phyloP scores from a whole-genome alignment of 352 stramenopile species.

The Phytophthora citrophthora region DNA sequence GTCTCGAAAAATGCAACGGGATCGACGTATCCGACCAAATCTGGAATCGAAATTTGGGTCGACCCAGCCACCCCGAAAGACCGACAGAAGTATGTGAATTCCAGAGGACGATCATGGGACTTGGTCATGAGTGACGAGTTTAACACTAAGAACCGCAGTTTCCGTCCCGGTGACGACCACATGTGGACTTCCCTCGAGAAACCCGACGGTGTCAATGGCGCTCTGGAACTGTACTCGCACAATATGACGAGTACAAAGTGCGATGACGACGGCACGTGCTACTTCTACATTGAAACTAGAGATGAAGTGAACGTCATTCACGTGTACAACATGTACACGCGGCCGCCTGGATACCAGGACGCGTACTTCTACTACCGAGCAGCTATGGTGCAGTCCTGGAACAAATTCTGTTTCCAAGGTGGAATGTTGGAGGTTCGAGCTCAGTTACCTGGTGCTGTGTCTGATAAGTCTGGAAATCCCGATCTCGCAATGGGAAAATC shows the following conservation, averaged over 20 bases:
- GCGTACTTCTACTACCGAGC: slow-evolving; percentile 59
- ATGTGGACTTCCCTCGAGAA: slow-evolving; percentile 95
- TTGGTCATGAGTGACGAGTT: slow-evolving; percentile 96
- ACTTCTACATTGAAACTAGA: slow-evolving; percentile 48
- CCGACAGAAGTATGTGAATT: slow-evolving; percentile 44
- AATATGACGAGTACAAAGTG: slow-evolving; percentile 72
- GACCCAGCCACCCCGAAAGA: slow-evolving; percentile 62
- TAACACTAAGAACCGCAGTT: slow-evolving; percentile 88
- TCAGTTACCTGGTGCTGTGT: slow-evolving; percentile 81
- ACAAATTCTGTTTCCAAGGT: slow-evolving; percentile 95
- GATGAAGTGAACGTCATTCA: slow-evolving; percentile 47
- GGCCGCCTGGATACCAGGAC: slow-evolving; percentile 52
- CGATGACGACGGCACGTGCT: slow-evolving; percentile 58
- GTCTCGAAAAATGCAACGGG: slow-evolving; percentile 22
- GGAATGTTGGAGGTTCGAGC: slow-evolving; percentile 93
- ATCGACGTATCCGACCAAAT: slow-evolving; percentile 41
- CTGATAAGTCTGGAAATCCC: slow-evolving; percentile 51
- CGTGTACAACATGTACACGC: slow-evolving; percentile 68
- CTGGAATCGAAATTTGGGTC: slow-evolving; percentile 51
- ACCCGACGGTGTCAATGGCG: slow-evolving; percentile 92
- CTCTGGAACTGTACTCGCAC: slow-evolving; percentile 91
- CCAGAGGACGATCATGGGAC: slow-evolving; percentile 54
- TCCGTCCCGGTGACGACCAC: slow-evolving; percentile 93
- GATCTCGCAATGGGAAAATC: slow-evolving; percentile 52
- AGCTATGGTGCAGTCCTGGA: slow-evolving; percentile 91